Percentiles rank a stretch among this genome's conserved stretches.
Evolutionary conservation across 2,329 filamentous ascomycete species (phyloP).

Genomic region (Zymoseptoria tritici): DNA sequence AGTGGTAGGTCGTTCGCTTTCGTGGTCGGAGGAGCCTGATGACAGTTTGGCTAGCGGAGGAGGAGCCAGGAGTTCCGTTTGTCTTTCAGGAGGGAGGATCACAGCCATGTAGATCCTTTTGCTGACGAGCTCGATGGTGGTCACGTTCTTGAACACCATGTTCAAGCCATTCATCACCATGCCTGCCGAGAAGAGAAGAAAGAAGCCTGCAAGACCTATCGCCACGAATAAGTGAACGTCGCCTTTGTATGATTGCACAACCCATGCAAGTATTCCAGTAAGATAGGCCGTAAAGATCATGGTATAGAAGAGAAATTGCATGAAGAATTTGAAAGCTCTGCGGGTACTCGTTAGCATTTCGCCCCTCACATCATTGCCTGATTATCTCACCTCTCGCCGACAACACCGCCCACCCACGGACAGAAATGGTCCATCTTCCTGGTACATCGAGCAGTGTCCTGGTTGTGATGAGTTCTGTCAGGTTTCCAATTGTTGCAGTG

Average conservation of each 20-base stretch:
- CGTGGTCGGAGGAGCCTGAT: conserved; percentile 6
- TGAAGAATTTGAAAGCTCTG: conserved; percentile 75
- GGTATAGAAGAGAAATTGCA: conserved; percentile 75
- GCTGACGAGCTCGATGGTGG: conserved; percentile 73
- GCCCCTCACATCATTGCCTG: neutral
- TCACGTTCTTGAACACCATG: conserved; percentile 65
- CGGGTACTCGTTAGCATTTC: conserved; percentile 33
- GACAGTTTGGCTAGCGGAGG: conserved; percentile 14
- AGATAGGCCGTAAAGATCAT: conserved; percentile 58
- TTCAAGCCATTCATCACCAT: conserved; percentile 70
- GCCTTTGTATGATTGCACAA: conserved; percentile 44
- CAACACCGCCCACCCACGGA: conserved; percentile 89
- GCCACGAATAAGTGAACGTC: conserved; percentile 58
- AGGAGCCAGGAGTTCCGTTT: conserved; percentile 16
- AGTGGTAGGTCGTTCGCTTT: conserved; percentile 21
- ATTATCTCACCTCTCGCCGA: conserved; percentile 53
- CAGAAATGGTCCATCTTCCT: conserved; percentile 93
- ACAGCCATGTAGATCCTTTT: conserved; percentile 65
- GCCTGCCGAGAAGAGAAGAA: conserved; percentile 68
- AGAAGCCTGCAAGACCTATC: conserved; percentile 61
- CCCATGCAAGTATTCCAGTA: conserved; percentile 58
- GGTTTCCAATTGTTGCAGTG: conserved; percentile 81
- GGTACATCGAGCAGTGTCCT: conserved; percentile 73
- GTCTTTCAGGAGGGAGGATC: conserved; percentile 48
- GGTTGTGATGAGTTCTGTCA: conserved; percentile 80